Base-by-base conservation (phyloP, 2,329 filamentous ascomycete genomes). In the Colletotrichum graminicola region DNA sequence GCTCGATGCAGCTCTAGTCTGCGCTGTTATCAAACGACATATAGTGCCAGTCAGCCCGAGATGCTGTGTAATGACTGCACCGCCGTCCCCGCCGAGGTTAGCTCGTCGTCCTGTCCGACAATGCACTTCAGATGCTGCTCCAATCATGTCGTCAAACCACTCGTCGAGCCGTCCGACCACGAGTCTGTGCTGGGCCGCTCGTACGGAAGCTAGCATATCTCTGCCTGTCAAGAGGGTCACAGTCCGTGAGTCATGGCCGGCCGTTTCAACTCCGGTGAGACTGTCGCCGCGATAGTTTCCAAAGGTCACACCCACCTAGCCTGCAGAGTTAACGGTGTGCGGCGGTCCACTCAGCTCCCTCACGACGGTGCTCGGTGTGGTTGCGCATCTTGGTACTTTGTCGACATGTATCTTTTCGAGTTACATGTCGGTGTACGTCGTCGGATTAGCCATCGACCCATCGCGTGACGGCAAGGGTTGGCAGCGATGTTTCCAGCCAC, bases 121-220 rank as follows among this genome's bases (percentile, higher is more conserved):
- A 39, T 47, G 21, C 41, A 8, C 16, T 43, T 10, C 18, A 43
- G 41, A 43, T 43, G 47, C 43, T 32, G 47, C 52, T 41, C 49
- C 43, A 45, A 23, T 23, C 62, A 54, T 47, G 68, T 66, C 57
- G 52, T 68, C 67, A 54, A 43, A 54, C 39, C 59, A 23, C 52
- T 68, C 57, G 45, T 54, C 52, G 47, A 67, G 39, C 62, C 65
- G 65, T 68, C 68, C 45, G 68, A 71, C 68, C 56, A 23, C 59
- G 52, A 59, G 68, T 60, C 45, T 62, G 54, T 52, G 43, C 45
- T 54, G 59, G 59, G 47, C 59, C 65, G 65, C 52, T 56, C 47
- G n/a, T 36, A 68, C 59, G 68, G 68, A 59, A 55, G 23, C 45
- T 71, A 66, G 65, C 68, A 64, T 60, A 11, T 43, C 57, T 67